Percentiles rank a stretch among this genome's conserved stretches.
These are phyloP conservation scores for Guadua angustifolia DNA, from an alignment of 176 grass and related monocot genomes.

Conservation along the genomic window DNA sequence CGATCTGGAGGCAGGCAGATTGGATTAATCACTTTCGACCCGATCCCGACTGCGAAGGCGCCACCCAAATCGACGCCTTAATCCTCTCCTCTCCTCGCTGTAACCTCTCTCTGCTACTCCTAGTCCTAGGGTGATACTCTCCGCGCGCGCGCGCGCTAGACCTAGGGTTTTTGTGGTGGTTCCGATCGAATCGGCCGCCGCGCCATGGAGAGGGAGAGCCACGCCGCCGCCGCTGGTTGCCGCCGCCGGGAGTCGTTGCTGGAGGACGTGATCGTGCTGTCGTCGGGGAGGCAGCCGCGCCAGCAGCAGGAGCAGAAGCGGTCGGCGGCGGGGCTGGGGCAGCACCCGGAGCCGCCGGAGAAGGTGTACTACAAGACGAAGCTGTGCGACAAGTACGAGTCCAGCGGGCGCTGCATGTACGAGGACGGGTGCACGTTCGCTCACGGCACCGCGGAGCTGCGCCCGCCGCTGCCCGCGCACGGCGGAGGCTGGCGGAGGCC, in stretches of 20 bases:
- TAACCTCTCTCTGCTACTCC: too few species aligned
- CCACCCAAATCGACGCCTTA: background rate
- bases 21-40: conserved; percentile 1
- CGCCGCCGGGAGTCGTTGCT: background rate
- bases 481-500: background rate
- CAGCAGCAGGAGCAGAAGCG: background rate
- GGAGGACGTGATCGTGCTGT: conserved; percentile 53
- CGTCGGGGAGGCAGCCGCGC: conserved; percentile 3
- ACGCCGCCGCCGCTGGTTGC: too few species aligned
- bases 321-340: background rate
- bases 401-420: conserved; percentile 33
- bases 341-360: conserved; percentile 2
- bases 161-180: too few species aligned
- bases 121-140: too few species aligned
- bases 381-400: conserved; percentile 57
- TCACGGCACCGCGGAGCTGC: conserved; percentile 59
- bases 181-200: too few species aligned
- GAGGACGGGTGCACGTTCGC: conserved; percentile 59
- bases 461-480: conserved; percentile 22
- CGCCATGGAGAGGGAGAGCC: too few species aligned
- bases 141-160: too few species aligned
- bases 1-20: background rate
- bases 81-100: too few species aligned
- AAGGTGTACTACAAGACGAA: conserved; percentile 59
- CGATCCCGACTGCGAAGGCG: conserved; percentile 2